Percentiles rank a stretch among this genome's conserved stretches.
Evolutionary conservation across 257 asterid species (phyloP).

Genomic region (Haberlea rhodopensis): DNA sequence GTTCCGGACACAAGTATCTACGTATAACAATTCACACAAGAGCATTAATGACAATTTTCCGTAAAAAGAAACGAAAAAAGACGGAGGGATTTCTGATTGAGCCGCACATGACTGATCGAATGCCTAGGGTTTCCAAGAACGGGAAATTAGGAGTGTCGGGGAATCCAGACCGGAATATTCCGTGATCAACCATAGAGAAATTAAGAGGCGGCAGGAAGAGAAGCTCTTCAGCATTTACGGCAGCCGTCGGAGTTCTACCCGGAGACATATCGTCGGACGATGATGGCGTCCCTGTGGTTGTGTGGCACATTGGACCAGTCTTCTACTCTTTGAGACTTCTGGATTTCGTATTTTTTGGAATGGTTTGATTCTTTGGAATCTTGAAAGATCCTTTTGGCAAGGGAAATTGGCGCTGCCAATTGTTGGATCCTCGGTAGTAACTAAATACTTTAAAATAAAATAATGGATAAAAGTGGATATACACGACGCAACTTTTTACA

Average conservation of each 20-base stretch:
- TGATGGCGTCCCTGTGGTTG: conserved; percentile 27
- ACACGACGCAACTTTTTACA: no score
- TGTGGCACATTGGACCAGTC: conserved; percentile 40
- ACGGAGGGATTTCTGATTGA: conserved; percentile 10
- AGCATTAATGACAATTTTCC: not conserved
- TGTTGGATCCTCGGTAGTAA: no score
- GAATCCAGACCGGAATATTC: conserved; percentile 83
- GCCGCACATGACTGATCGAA: conserved; percentile 78
- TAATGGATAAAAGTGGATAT: no score
- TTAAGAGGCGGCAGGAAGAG: conserved; percentile 69
- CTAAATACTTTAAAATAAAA: no score
- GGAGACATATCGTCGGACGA: conserved; percentile 28
- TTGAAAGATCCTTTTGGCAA: conserved; percentile 36
- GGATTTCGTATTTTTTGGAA: conserved; percentile 20
- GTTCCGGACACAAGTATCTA: conserved; percentile 90
- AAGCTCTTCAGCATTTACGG: conserved; percentile 36
- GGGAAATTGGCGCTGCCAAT: not conserved
- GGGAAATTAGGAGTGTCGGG: conserved; percentile 66
- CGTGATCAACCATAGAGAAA: conserved; percentile 86
- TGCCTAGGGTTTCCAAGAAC: conserved; percentile 78
- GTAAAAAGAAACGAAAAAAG: not conserved
- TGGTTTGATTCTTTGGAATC: conserved; percentile 48
- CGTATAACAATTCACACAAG: conserved; percentile 19
- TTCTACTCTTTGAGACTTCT: not conserved
- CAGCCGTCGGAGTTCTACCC: conserved; percentile 19